Conservation (phyloP, 495 filamentous ascomycete genomes). For the Staphylotrichum tortipilum region DNA sequence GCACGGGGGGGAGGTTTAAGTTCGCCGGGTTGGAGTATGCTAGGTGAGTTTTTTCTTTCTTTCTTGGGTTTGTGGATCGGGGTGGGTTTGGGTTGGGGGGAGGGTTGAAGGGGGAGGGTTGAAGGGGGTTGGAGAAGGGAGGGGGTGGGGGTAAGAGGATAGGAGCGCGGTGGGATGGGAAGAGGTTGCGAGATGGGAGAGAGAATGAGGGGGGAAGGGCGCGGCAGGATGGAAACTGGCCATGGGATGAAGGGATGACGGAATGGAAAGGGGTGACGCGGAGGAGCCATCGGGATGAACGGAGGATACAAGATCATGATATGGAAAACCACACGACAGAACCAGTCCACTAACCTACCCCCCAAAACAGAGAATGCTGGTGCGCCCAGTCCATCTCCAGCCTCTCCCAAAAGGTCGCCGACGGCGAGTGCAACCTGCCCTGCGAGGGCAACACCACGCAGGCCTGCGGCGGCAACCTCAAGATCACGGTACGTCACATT, state of each 20-base stretch:
- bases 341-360: background rate
- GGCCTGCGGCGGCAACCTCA: conserved; percentile 38
- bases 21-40: conserved; percentile 43
- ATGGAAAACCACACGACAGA: background rate
- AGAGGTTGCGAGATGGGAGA: no score
- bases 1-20: conserved; percentile 13
- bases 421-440: conserved; percentile 32
- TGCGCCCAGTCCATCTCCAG: conserved; percentile 32
- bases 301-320: no score
- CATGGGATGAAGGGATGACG: background rate
- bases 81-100: background rate
- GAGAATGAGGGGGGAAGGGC: no score
- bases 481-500: conserved; percentile 27
- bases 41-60: conserved; percentile 24
- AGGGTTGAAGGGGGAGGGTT: background rate
- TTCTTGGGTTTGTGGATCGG: background rate
- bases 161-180: no score
- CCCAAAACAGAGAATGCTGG: conserved; percentile 44
- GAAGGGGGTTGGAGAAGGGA: background rate
- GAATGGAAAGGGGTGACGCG: no score
- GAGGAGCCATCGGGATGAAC: no score
- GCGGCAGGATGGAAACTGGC: background rate
- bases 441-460: conserved; percentile 37
- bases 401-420: conserved; percentile 24
- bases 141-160: background rate